Evolutionary conservation across 768 basidiomycete species (phyloP), one percentile per base, ranked within the genome.

Genomic region (Phanerodontia chrysosporium): DNA sequence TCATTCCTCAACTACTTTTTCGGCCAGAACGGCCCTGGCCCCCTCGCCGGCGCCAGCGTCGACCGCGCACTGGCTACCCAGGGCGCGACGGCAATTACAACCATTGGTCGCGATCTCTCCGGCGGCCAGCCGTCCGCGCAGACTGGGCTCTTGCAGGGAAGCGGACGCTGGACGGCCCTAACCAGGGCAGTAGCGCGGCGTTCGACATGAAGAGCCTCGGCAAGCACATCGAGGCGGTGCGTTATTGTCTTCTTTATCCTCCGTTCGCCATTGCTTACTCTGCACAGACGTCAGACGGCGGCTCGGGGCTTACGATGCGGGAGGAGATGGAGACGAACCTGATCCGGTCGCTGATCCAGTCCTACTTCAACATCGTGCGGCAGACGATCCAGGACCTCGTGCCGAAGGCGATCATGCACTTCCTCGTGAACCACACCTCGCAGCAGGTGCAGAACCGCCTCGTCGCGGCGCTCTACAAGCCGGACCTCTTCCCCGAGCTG

Each of bases 121-220:
- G 82, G 77, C 2, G 69, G 73, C 9, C 86, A 88, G 51, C 68
- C 74, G 16, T 22, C 35, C 4, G 24, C 22, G 22, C 32, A 42
- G 13, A 74, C 81, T 14, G 89, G 89, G 3, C 69, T 90, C 27
- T 79, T 90, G 82, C 83, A 21, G 82, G 83, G 14, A 87, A 84
- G 74, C 75, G 82, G 52, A 76, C 78, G 12, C 70, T 90, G 51
- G 91, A 95, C 65, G 89, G 82, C 49, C 10, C 39, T 18, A 42
- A 42, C 39, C 8, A 7, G 4, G 39, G 39, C 4, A 89, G 78
- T 70, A 89, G 81, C 65, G 90, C 95, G 57, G 95, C 91, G 49
- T 98, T 86, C 72, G 97, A 98, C 71, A 99, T 99, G 97, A 98
- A 94, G 80, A 97, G 94, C 69, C 78, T 98, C 54, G 94, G 95